These are phyloP conservation scores for Tuber melanosporum DNA, from an alignment of 495 filamentous ascomycete species.

Conservation along the genomic window DNA sequence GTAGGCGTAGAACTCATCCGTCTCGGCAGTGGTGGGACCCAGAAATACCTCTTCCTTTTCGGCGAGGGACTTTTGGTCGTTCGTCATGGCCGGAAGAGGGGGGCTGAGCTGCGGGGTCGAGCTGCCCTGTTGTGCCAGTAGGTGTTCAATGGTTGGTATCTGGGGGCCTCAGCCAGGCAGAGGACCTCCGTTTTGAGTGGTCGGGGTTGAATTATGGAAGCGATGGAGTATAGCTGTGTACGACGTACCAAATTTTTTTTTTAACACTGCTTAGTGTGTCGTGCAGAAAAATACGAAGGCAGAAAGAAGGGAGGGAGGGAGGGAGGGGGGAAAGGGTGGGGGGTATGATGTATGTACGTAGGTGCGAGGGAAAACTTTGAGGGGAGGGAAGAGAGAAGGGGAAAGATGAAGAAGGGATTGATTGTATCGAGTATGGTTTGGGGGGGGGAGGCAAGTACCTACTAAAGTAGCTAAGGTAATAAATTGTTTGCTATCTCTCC, in stretches of 20 bases:
- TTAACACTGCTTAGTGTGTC: constrained; percentile 1
- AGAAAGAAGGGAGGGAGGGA: background rate
- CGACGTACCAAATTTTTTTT: background rate
- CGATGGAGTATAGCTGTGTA: background rate
- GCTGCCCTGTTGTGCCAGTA: constrained; percentile 1
- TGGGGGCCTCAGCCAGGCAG: background rate
- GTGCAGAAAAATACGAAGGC: constrained; percentile 1
- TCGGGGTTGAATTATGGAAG: background rate
- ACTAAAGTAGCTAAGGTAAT: constrained; percentile 12
- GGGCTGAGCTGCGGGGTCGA: constrained; percentile 28
- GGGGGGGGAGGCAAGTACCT: constrained; percentile 7
- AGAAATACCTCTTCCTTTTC: constrained; percentile 35
- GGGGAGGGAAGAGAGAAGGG: background rate
- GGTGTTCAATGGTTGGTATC: background rate
- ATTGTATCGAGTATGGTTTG: background rate
- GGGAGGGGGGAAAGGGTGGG: background rate
- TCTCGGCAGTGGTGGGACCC: constrained; percentile 39
- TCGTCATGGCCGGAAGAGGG: constrained; percentile 29
- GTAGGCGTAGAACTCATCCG: constrained; percentile 40
- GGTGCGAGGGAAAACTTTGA: background rate
- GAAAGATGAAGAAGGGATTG: background rate
- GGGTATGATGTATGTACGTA: constrained; percentile 6
- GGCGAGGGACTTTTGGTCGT: constrained; percentile 20
- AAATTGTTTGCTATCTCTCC: constrained; percentile 26
- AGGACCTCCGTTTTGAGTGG: background rate